Percentiles rank a stretch among this genome's conserved stretches.
Conservation (phyloP, 805 yeast species). For the Yamadazyma laniorum region DNA sequence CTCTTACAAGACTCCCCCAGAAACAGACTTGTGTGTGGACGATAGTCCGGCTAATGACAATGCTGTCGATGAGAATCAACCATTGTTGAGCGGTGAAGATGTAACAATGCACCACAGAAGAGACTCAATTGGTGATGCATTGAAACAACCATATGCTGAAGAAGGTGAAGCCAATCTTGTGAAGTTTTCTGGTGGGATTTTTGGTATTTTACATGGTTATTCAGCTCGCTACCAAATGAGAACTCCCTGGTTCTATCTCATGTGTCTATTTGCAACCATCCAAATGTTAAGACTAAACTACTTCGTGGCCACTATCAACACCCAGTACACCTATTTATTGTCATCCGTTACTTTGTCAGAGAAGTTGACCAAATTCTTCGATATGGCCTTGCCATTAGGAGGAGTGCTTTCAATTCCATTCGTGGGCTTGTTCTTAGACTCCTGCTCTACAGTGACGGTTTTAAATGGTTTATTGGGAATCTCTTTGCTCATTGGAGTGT, state of each 20-base stretch:
- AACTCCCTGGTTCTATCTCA: slow-evolving; percentile 52
- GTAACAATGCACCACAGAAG: slow-evolving; percentile 29
- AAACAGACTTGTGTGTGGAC: slow-evolving; percentile 24
- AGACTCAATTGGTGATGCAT: slow-evolving; percentile 56
- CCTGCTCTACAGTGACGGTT: slow-evolving; percentile 46
- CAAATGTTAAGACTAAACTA: slow-evolving; percentile 58
- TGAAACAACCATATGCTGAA: slow-evolving; percentile 51
- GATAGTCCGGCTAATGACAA: slow-evolving; percentile 14
- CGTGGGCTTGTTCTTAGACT: slow-evolving; percentile 51
- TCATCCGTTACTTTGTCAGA: slow-evolving; percentile 38
- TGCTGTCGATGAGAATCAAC: slow-evolving; percentile 8
- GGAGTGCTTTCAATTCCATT: slow-evolving; percentile 55
- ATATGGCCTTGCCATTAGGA: slow-evolving; percentile 55
- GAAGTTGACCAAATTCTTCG: slow-evolving; percentile 46
- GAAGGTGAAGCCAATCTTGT: slow-evolving; percentile 44
- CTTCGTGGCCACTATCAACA: slow-evolving; percentile 56
- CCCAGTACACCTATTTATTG: slow-evolving; percentile 52
- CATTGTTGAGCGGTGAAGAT: slow-evolving; percentile 16
- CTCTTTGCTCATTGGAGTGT: slow-evolving; percentile 46
- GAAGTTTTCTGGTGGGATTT: slow-evolving; percentile 43
- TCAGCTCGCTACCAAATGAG: slow-evolving; percentile 48
- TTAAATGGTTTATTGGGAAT: slow-evolving; percentile 37
- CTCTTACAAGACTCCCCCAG: slow-evolving; percentile 44
- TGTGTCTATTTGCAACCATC: slow-evolving; percentile 50
- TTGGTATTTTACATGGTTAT: slow-evolving; percentile 55